Percentiles rank a stretch among this genome's conserved stretches.
Evolutionary conservation across 2,329 filamentous ascomycete species (phyloP).

Genomic region (Fusarium compactum): DNA sequence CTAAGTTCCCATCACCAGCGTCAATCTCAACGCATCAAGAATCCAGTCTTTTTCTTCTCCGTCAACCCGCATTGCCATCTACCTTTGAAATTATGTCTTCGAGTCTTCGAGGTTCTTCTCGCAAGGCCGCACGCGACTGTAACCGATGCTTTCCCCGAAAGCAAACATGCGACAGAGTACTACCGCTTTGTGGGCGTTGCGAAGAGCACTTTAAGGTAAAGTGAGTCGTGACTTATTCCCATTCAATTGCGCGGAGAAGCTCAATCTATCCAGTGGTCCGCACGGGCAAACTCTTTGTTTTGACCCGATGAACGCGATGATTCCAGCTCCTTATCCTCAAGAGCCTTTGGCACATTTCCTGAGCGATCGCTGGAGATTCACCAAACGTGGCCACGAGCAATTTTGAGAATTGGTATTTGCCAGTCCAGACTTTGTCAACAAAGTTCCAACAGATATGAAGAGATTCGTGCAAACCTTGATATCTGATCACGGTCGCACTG

Average conservation of each 20-base stretch:
- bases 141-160: background rate
- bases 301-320: too few relatives aligned
- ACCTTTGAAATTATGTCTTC: background rate
- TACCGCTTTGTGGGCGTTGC: background rate
- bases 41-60: background rate
- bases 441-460: background rate
- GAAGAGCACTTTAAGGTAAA: too few relatives aligned
- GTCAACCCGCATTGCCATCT: rapidly evolving
- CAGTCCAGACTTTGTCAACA: rapidly evolving
- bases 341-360: background rate
- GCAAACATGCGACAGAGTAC: slow-evolving; percentile 7
- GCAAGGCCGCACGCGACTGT: background rate
- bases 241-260: too few relatives aligned
- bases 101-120: background rate
- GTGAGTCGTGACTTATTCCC: background rate
- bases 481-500: background rate
- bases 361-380: background rate
- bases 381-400: background rate
- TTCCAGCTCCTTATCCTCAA: too few relatives aligned
- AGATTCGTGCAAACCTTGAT: background rate
- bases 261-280: too few relatives aligned
- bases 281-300: too few relatives aligned
- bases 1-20: background rate
- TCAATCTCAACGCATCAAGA: background rate
- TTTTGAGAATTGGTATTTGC: background rate